Conservation (phyloP, 768 basidiomycete genomes). For the Rhizopogon salebrosus region DNA sequence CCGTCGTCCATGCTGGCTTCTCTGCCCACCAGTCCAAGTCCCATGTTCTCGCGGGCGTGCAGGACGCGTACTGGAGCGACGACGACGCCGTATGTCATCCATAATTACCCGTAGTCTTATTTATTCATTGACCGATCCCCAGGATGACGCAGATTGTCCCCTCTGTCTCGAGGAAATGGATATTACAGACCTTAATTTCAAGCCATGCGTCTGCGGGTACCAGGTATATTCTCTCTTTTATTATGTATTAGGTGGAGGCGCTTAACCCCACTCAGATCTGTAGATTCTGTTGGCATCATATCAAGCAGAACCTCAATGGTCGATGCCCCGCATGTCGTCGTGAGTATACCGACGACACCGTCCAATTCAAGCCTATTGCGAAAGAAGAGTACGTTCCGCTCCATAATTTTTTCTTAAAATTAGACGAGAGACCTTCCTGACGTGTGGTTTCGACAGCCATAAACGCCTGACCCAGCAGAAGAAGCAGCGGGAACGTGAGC, state of each 20-base stretch:
- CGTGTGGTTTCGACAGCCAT: conserved; percentile 48
- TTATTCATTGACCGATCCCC: conserved; percentile 15
- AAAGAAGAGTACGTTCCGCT: conserved; percentile 79
- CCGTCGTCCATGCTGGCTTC: conserved; percentile 67
- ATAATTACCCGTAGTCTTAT: conserved; percentile 10
- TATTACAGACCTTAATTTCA: conserved; percentile 97
- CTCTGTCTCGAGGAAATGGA: conserved; percentile 99
- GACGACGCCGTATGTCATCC: conserved; percentile 66
- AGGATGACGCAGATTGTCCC: conserved; percentile 98
- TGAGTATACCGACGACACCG: conserved; percentile 85
- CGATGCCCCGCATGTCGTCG: conserved; percentile 95
- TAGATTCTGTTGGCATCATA: conserved; percentile 99
- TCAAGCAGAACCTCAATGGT: conserved; percentile 92
- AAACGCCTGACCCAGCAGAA: conserved; percentile 94
- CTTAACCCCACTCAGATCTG: conserved; percentile 65
- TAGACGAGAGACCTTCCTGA: conserved; percentile 11
- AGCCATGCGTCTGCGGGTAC: conserved; percentile 98
- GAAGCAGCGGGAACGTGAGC: conserved; percentile 89
- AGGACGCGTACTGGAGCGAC: conserved; percentile 97
- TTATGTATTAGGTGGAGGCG: conserved; percentile 4
- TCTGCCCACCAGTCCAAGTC: conserved; percentile 77
- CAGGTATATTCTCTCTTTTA: conserved; percentile 50
- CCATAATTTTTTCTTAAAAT: conserved; percentile 4
- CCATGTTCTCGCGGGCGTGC: conserved; percentile 81
- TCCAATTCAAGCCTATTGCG: conserved; percentile 93